Conservation (phyloP, 139 green algal species). For the Limnomonas spitsbergensis region DNA sequence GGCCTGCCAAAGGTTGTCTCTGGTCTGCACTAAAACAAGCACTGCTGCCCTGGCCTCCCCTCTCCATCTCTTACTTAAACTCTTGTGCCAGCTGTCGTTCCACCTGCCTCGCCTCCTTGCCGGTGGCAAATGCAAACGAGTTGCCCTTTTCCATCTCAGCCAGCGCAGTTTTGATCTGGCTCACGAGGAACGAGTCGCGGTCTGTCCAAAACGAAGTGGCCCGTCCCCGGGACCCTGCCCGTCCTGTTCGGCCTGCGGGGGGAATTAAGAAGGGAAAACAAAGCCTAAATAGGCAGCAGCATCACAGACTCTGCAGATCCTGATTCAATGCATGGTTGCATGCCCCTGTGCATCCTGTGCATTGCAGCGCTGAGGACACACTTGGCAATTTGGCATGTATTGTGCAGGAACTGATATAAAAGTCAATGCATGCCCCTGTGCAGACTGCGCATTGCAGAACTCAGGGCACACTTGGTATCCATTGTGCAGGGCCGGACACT, state of each 20-base stretch:
- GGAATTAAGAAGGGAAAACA: too few relatives aligned
- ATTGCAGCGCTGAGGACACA: background rate
- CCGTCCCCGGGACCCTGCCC: constrained; percentile 60
- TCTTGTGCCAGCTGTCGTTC: constrained; percentile 57
- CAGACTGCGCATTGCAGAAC: too few relatives aligned
- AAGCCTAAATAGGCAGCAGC: too few relatives aligned
- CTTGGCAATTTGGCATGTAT: background rate
- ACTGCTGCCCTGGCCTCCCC: too few relatives aligned
- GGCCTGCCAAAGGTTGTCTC: too few relatives aligned
- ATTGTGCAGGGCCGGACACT: too few relatives aligned
- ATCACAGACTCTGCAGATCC: too few relatives aligned
- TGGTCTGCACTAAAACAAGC: too few relatives aligned
- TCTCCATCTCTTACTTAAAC: constrained; percentile 46
- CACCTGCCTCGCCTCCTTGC: constrained; percentile 69
- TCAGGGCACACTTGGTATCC: too few relatives aligned
- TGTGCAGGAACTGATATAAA: too few relatives aligned
- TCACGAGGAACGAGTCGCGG: constrained; percentile 68
- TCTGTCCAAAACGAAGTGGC: constrained; percentile 82
- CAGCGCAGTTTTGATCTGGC: constrained; percentile 66
- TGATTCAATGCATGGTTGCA: background rate
- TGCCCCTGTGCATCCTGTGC: background rate
- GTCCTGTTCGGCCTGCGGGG: constrained; percentile 71
- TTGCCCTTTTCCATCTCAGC: constrained; percentile 76
- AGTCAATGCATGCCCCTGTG: too few relatives aligned
- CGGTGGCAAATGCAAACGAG: constrained; percentile 74